Evolutionary conservation across 768 basidiomycete genomes (phyloP).

Genomic region (Tephrocybe sp.): DNA sequence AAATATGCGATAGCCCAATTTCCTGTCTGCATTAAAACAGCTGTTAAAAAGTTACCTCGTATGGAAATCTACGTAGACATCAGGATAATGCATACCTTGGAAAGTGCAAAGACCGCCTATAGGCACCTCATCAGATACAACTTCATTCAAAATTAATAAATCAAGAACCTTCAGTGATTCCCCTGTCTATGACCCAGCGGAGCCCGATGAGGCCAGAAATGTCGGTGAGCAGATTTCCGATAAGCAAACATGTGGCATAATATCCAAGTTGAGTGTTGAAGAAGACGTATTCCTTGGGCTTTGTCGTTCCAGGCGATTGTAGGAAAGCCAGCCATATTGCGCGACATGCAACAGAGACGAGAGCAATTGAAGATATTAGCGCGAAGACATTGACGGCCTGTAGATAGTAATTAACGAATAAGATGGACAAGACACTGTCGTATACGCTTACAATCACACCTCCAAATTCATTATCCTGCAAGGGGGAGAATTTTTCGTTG

Average conservation of each 20-base stretch:
- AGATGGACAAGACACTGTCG: neutral
- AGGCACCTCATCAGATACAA: slow-evolving; percentile 2
- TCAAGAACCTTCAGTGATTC: slow-evolving; percentile 49
- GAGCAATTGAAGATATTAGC: slow-evolving; percentile 50
- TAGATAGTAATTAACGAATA: neutral
- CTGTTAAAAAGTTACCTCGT: slow-evolving; percentile 39
- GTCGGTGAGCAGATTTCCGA: slow-evolving; percentile 56
- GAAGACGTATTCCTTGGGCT: slow-evolving; percentile 54
- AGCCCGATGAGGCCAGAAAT: slow-evolving; percentile 55
- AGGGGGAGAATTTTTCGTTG: slow-evolving; percentile 25
- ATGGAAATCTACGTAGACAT: too few species aligned
- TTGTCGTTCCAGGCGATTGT: slow-evolving; percentile 22
- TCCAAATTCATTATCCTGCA: slow-evolving; percentile 30
- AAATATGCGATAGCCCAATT: slow-evolving; percentile 65
- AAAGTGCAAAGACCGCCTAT: slow-evolving; percentile 50
- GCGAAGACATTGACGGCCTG: slow-evolving; percentile 56
- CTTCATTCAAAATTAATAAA: neutral
- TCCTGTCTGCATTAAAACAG: slow-evolving; percentile 58
- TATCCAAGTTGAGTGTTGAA: slow-evolving; percentile 73
- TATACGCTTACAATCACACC: slow-evolving; percentile 37
- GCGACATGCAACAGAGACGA: slow-evolving; percentile 50
- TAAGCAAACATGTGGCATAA: slow-evolving; percentile 63
- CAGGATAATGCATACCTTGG: slow-evolving; percentile 72
- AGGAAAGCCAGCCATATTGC: slow-evolving; percentile 46
- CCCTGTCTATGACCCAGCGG: slow-evolving; percentile 44